Conservation (phyloP, 768 basidiomycete species). For the Naematelia encephala region DNA sequence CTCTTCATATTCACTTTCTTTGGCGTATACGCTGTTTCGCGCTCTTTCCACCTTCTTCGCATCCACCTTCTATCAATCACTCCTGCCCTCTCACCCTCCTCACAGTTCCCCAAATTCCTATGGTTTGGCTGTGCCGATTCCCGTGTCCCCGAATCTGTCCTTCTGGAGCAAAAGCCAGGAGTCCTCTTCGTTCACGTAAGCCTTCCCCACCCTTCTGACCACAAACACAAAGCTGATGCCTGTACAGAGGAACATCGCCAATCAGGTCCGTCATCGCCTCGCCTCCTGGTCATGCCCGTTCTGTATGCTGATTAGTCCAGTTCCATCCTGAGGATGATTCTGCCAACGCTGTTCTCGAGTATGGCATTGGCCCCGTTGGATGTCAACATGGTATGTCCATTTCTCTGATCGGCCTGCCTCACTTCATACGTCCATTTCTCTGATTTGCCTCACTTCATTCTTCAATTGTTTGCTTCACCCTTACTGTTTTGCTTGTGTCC, state of each 20-base stretch:
- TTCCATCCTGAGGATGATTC: conserved; percentile 69
- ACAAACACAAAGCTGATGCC: background rate
- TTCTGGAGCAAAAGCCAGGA: conserved; percentile 59
- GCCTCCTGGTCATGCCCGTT: background rate
- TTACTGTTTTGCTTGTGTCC: background rate
- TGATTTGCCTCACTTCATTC: background rate
- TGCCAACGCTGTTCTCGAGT: conserved; percentile 67
- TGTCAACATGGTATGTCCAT: conserved; percentile 70
- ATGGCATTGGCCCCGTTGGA: conserved; percentile 66
- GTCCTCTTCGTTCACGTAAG: conserved; percentile 61
- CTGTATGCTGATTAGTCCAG: conserved; percentile 56
- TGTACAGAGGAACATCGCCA: conserved; percentile 75
- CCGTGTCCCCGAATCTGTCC: conserved; percentile 73
- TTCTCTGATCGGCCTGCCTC: conserved; percentile 25
- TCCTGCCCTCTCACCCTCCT: background rate
- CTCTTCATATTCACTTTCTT: conserved; percentile 7
- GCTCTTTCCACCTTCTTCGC: no score
- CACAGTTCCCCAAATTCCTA: conserved; percentile 44
- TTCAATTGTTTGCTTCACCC: background rate
- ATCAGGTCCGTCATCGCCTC: conserved; percentile 56
- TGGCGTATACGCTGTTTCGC: background rate
- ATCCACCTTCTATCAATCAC: background rate
- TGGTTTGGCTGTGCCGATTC: conserved; percentile 64
- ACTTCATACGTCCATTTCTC: background rate
- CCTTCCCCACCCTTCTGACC: background rate